These are phyloP conservation scores for Nannizziopsis arthrosporioides DNA, from an alignment of 2,329 filamentous ascomycete species.

Conservation along the genomic window DNA sequence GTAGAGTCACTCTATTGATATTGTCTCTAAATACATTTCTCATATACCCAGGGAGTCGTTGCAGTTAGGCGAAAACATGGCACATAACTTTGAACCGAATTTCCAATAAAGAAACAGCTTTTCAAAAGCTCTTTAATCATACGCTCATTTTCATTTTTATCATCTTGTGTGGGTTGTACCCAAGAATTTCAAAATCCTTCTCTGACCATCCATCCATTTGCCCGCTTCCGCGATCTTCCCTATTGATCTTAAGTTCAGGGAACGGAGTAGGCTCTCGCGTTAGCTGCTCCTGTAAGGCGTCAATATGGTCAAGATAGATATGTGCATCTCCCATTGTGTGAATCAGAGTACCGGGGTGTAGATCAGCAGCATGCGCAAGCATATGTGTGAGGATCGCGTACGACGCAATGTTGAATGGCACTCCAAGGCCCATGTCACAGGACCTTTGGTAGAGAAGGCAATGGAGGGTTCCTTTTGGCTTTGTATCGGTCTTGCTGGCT, in stretches of 20 bases:
- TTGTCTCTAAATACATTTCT: no score
- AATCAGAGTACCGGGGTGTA: slow-evolving; percentile 75
- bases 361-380: slow-evolving; percentile 73
- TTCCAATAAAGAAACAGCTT: no score
- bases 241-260: slow-evolving; percentile 61
- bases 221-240: slow-evolving; percentile 59
- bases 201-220: slow-evolving; percentile 87
- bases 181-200: slow-evolving; percentile 77
- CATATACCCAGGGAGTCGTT: no score
- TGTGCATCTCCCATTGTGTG: slow-evolving; percentile 99
- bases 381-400: slow-evolving; percentile 94
- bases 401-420: slow-evolving; percentile 94
- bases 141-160: slow-evolving; percentile 99
- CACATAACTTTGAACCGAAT: no score
- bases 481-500: slow-evolving; percentile 27
- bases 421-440: slow-evolving; percentile 93
- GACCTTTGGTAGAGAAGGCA: slow-evolving; percentile 87
- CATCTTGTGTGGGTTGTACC: slow-evolving; percentile 79
- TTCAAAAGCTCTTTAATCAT: slow-evolving; percentile 27
- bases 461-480: slow-evolving; percentile 59
- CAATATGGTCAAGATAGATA: slow-evolving; percentile 84
- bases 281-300: slow-evolving; percentile 71
- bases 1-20: no score
- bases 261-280: slow-evolving; percentile 69
- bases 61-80: no score